Percentiles rank a stretch among this genome's conserved stretches.
These are phyloP conservation scores for Aspergillus sclerotioniger DNA, from an alignment of 495 filamentous ascomycete species.

Conservation along the genomic window DNA sequence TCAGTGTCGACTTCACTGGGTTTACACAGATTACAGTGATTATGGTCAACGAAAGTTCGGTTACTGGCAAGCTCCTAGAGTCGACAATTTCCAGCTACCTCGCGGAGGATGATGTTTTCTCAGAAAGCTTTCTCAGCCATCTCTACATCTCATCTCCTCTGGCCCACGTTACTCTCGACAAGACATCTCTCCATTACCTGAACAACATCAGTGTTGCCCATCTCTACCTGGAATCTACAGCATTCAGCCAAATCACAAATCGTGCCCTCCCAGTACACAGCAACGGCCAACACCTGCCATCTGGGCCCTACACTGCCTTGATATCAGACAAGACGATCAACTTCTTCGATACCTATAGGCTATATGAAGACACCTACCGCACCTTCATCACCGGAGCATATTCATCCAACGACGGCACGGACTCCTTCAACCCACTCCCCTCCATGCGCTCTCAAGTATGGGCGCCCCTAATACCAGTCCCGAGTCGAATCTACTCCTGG, in stretches of 20 bases:
- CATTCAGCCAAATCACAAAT: neutral
- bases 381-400: conserved; percentile 39
- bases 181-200: conserved; percentile 13
- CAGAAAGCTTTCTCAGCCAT: neutral
- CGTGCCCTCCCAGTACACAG: neutral
- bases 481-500: conserved; percentile 14
- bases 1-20: conserved; percentile 1
- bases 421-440: conserved; percentile 17
- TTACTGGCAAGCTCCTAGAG: conserved; percentile 17
- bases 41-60: conserved; percentile 13
- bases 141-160: conserved; percentile 11
- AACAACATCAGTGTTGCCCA: neutral
- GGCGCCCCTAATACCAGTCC: conserved; percentile 14
- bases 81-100: conserved; percentile 10
- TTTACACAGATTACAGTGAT: conserved; percentile 26
- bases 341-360: conserved; percentile 44
- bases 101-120: conserved; percentile 11
- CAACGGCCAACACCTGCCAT: neutral
- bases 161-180: neutral
- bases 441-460: conserved; percentile 1
- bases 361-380: conserved; percentile 47
- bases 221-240: neutral
- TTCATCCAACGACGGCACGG: conserved; percentile 41
- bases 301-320: conserved; percentile 40
- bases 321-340: conserved; percentile 15